Percentiles rank a stretch among this genome's conserved stretches.
Conservation (phyloP, 257 asterid species). For the Fraxinus quadrangulata region DNA sequence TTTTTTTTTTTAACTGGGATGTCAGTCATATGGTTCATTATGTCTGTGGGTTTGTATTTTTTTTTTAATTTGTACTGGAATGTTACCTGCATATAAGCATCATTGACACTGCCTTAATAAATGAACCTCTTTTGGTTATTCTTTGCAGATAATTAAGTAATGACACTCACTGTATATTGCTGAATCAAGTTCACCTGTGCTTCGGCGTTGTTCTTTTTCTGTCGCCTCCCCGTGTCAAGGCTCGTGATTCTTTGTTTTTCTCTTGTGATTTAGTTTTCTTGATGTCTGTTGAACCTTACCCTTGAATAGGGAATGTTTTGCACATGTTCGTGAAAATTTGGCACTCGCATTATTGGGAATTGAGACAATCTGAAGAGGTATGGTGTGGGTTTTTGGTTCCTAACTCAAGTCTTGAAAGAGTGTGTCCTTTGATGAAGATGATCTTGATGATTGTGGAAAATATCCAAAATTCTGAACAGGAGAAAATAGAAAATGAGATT, state of each 20-base stretch:
- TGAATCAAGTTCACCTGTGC: not conserved
- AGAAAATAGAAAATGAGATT: not conserved
- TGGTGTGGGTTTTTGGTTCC: no score
- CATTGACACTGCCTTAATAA: not conserved
- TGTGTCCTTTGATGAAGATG: not conserved
- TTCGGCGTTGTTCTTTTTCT: not conserved
- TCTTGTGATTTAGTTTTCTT: not conserved
- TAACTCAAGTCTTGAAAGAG: not conserved
- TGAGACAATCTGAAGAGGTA: not conserved
- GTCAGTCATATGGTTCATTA: not conserved
- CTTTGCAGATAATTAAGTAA: not conserved
- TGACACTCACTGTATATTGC: not conserved
- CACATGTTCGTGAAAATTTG: not conserved
- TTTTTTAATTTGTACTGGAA: not conserved
- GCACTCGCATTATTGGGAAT: not conserved
- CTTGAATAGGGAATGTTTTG: not conserved
- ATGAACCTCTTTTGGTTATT: not conserved
- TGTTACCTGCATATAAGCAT: not conserved
- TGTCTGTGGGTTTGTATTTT: not conserved
- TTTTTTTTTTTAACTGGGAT: not conserved
- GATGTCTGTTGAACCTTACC: not conserved
- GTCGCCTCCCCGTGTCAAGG: not conserved
- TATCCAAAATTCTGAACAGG: not conserved
- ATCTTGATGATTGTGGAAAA: not conserved
- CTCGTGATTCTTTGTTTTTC: not conserved